Evolutionary conservation across 2,329 filamentous ascomycete genomes (phyloP).

Genomic region (Cryoendolithus antarcticus): DNA sequence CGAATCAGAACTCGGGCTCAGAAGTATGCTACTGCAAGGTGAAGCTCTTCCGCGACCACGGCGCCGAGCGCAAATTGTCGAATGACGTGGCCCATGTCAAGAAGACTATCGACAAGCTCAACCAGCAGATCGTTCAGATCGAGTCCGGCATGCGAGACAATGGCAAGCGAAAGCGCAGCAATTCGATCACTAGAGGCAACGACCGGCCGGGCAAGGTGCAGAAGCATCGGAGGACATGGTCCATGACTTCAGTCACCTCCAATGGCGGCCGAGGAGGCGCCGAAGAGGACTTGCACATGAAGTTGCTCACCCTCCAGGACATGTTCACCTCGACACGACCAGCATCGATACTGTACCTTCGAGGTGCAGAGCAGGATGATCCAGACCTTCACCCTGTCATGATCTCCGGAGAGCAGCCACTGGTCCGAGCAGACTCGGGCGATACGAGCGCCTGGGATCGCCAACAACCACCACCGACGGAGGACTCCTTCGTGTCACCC

Average conservation of each 20-base stretch:
- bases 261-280: slow-evolving; percentile 30
- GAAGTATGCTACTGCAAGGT: slow-evolving; percentile 95
- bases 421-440: slow-evolving; percentile 38
- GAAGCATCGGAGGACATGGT: slow-evolving; percentile 93
- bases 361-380: slow-evolving; percentile 66
- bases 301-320: slow-evolving; percentile 66
- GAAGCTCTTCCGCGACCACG: slow-evolving; percentile 92
- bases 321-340: slow-evolving; percentile 80
- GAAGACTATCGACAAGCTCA: slow-evolving; percentile 91
- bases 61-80: slow-evolving; percentile 84
- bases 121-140: slow-evolving; percentile 77
- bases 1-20: slow-evolving; percentile 19
- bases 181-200: slow-evolving; percentile 35
- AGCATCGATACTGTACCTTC: slow-evolving; percentile 64
- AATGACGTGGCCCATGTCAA: slow-evolving; percentile 93
- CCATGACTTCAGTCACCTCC: slow-evolving; percentile 61
- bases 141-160: slow-evolving; percentile 48
- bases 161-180: slow-evolving; percentile 49
- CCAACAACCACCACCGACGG: slow-evolving; percentile 41
- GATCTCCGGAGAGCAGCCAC: slow-evolving; percentile 53
- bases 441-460: slow-evolving; percentile 36
- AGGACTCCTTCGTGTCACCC: slow-evolving; percentile 40
- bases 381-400: slow-evolving; percentile 67
- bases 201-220: slow-evolving; percentile 62
- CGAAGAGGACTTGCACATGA: slow-evolving; percentile 64